These are phyloP conservation scores for Fraxinus americana DNA, from an alignment of 257 asterid genomes.

Conservation along the genomic window DNA sequence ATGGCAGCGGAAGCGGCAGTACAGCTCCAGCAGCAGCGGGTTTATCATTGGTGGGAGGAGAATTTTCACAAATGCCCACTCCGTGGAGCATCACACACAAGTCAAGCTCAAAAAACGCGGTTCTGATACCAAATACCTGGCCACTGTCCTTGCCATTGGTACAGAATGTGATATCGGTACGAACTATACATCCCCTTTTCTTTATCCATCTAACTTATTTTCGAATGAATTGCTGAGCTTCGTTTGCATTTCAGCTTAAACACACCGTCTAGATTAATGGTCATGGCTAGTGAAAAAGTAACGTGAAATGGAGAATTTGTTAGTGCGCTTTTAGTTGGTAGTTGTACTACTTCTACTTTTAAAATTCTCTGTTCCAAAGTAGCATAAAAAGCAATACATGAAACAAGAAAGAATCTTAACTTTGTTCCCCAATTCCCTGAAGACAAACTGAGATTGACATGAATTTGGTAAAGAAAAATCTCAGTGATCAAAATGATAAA, in stretches of 20 bases:
- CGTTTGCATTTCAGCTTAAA: not conserved
- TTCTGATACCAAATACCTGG: conserved; percentile 80
- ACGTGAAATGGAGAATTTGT: not conserved
- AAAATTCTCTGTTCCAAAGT: not conserved
- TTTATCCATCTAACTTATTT: not conserved
- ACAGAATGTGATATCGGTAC: conserved; percentile 93
- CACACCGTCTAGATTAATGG: not conserved
- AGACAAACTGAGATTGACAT: too few species aligned
- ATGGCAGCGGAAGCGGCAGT: conserved; percentile 96
- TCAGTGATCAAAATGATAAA: not conserved
- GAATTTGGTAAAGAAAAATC: not conserved
- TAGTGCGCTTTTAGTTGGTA: not conserved
- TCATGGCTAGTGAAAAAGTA: too few species aligned
- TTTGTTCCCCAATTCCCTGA: not conserved
- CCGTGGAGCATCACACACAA: conserved; percentile 93
- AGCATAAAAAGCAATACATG: not conserved
- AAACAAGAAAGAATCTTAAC: not conserved
- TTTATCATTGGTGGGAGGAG: conserved; percentile 82
- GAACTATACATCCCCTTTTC: conserved; percentile 4
- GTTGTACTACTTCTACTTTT: not conserved
- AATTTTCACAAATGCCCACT: conserved; percentile 91
- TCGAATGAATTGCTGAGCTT: not conserved
- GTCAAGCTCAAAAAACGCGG: conserved; percentile 97
- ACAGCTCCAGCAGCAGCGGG: conserved; percentile 90
- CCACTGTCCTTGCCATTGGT: conserved; percentile 92